phyloP scores from a whole-genome alignment of 2,329 filamentous ascomycete genomes.

The Exophiala bonariae region DNA sequence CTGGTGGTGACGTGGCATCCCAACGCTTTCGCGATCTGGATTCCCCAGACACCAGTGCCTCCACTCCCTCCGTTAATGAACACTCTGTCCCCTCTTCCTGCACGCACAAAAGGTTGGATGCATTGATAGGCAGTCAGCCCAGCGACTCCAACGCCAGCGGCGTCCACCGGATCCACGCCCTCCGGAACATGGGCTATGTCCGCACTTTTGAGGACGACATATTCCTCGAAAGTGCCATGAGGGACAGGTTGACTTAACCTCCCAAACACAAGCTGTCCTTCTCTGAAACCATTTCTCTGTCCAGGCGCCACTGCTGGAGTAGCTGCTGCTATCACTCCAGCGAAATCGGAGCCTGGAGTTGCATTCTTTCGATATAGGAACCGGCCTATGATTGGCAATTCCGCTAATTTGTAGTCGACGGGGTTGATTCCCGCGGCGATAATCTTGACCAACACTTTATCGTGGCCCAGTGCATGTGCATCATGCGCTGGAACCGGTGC shows the following conservation, averaged over 20 bases:
- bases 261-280: constrained; percentile 51
- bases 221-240: constrained; percentile 49
- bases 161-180: constrained; percentile 43
- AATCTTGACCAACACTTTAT: constrained; percentile 58
- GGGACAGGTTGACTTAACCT: constrained; percentile 30
- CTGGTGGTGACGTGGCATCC: constrained; percentile 60
- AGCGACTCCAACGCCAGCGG: constrained; percentile 46
- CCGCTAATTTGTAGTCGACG: constrained; percentile 64
- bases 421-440: constrained; percentile 59
- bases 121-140: constrained; percentile 51
- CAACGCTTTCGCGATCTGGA: constrained; percentile 63
- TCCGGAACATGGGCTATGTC: constrained; percentile 43
- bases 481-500: constrained; percentile 40
- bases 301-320: constrained; percentile 9
- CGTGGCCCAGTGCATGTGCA: constrained; percentile 32
- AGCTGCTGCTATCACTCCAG: constrained; percentile 44
- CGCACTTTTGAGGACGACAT: constrained; percentile 36
- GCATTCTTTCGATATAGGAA: constrained; percentile 40
- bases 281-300: constrained; percentile 27
- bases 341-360: constrained; percentile 54
- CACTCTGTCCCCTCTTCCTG: constrained; percentile 51
- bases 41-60: constrained; percentile 59
- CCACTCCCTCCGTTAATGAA: constrained; percentile 67
- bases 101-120: constrained; percentile 47
- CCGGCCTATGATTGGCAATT: constrained; percentile 46